phyloP scores from a whole-genome alignment of 495 filamentous ascomycete genomes.

The Penicillium coffeae region DNA sequence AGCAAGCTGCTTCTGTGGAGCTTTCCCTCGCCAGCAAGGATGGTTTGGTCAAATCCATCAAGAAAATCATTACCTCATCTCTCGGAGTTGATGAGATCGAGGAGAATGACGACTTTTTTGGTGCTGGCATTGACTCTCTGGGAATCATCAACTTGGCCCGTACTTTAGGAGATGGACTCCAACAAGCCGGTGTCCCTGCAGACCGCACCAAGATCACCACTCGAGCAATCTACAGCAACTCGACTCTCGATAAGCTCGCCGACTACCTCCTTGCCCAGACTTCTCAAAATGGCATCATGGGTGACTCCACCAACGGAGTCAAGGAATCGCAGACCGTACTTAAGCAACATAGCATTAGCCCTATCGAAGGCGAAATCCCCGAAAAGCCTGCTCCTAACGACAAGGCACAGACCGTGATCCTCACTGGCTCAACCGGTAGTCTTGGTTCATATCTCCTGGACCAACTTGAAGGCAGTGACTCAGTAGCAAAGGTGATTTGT shows the following conservation, averaged over 20 bases:
- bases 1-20: background rate
- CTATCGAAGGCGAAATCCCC: slow-evolving; percentile 16
- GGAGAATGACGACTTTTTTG: slow-evolving; percentile 51
- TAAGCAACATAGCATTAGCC: slow-evolving; percentile 16
- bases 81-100: slow-evolving; percentile 22
- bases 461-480: slow-evolving; percentile 25
- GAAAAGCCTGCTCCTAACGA: background rate
- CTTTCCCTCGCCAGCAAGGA: slow-evolving; percentile 3
- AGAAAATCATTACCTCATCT: slow-evolving; percentile 1
- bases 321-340: slow-evolving; percentile 4
- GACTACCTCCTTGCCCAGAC: background rate
- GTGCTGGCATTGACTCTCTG: slow-evolving; percentile 49
- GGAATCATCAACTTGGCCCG: slow-evolving; percentile 11
- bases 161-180: slow-evolving; percentile 1
- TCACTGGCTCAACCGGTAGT: slow-evolving; percentile 59
- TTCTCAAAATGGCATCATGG: background rate
- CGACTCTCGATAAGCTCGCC: slow-evolving; percentile 5
- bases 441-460: slow-evolving; percentile 56
- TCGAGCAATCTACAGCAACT: slow-evolving; percentile 8
- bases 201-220: background rate
- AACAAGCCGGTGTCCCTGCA: background rate
- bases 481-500: slow-evolving; percentile 49
- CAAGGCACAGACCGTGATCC: slow-evolving; percentile 25
- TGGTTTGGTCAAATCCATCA: slow-evolving; percentile 8
- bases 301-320: slow-evolving; percentile 11